A percentile compares a stretch with the other conserved stretches of the same genome.
These are phyloP conservation scores for Mycena maculata DNA, from an alignment of 768 basidiomycete species.

Conservation along the genomic window DNA sequence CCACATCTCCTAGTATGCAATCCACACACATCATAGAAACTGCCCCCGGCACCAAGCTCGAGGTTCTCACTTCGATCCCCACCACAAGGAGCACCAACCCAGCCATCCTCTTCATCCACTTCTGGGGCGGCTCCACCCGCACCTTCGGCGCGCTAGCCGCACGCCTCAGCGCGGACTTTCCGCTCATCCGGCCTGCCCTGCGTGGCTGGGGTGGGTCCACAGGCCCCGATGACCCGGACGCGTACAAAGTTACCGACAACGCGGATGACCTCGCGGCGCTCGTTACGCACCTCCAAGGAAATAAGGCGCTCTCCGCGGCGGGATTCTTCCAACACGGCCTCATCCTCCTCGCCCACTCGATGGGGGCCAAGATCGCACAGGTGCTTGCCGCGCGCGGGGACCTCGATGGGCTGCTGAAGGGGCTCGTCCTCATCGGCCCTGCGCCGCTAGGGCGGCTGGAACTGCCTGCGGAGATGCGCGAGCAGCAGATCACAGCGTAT, in stretches of 20 bases:
- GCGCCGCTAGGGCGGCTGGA: conserved; percentile 23
- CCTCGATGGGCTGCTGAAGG: conserved; percentile 13
- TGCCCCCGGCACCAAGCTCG: conserved; percentile 1
- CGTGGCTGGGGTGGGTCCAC: conserved; percentile 26
- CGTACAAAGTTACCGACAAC: conserved; percentile 20
- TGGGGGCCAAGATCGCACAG: conserved; percentile 30
- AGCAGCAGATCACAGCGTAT: conserved; percentile 13
- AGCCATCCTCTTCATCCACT: conserved; percentile 25
- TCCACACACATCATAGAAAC: conserved; percentile 12
- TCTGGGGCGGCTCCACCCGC: conserved; percentile 27
- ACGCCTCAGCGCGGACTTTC: conserved; percentile 10
- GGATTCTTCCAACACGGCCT: conserved; percentile 20
- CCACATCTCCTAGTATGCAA: neutral
- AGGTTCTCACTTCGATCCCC: conserved; percentile 18
- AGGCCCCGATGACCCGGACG: conserved; percentile 1
- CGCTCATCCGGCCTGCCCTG: conserved; percentile 9
- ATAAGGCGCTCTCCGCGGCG: neutral
- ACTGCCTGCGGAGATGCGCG: conserved; percentile 17
- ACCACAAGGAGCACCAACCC: neutral
- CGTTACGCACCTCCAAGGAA: conserved; percentile 3
- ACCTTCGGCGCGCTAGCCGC: conserved; percentile 11
- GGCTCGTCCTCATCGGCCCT: conserved; percentile 19
- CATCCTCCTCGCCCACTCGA: conserved; percentile 23
- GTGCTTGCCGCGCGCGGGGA: conserved; percentile 24
- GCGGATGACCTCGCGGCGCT: conserved; percentile 22